A percentile compares a stretch with the other conserved stretches of the same genome.
phyloP scores from a whole-genome alignment of 1,284 basidiomycete species.

The Volvariella surrecta region DNA sequence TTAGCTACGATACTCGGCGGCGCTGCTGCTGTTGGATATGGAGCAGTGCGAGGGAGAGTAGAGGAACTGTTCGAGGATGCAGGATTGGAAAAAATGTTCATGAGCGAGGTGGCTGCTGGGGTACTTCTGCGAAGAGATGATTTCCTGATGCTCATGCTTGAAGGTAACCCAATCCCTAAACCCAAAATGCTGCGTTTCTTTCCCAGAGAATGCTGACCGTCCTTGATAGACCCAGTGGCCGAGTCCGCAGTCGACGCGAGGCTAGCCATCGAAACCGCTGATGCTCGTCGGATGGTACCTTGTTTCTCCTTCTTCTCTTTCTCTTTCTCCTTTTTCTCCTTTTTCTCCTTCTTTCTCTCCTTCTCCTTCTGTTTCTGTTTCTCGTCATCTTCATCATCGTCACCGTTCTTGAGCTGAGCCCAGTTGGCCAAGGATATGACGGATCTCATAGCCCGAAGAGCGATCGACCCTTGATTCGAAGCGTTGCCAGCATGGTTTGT shows the following conservation, averaged over 20 bases:
- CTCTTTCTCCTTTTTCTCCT: slow-evolving; percentile 21
- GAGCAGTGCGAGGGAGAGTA: too few species aligned
- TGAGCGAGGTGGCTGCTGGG: too few species aligned
- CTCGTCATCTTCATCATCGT: slow-evolving; percentile 23
- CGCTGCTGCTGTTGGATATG: not conserved
- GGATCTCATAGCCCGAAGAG: slow-evolving; percentile 66
- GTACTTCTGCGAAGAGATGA: too few species aligned
- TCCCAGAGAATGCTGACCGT: not conserved
- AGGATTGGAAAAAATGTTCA: too few species aligned
- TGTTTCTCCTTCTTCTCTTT: slow-evolving; percentile 12
- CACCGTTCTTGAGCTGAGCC: slow-evolving; percentile 44
- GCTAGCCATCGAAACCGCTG: slow-evolving; percentile 10
- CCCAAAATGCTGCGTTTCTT: slow-evolving; percentile 49
- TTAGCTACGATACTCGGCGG: slow-evolving; percentile 9
- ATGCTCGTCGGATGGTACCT: slow-evolving; percentile 15
- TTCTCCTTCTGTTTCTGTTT: slow-evolving; percentile 20
- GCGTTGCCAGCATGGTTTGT: slow-evolving; percentile 7
- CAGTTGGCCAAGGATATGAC: slow-evolving; percentile 64
- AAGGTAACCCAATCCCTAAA: slow-evolving; percentile 33
- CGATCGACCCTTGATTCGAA: slow-evolving; percentile 49
- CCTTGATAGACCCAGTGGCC: too few species aligned
- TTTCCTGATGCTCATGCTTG: slow-evolving; percentile 17
- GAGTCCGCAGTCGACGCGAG: too few species aligned
- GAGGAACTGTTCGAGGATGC: slow-evolving; percentile 16
- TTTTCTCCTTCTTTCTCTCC: slow-evolving; percentile 21